Base-by-base conservation (phyloP, 768 basidiomycete genomes). In the Pisolithus orientalis region DNA sequence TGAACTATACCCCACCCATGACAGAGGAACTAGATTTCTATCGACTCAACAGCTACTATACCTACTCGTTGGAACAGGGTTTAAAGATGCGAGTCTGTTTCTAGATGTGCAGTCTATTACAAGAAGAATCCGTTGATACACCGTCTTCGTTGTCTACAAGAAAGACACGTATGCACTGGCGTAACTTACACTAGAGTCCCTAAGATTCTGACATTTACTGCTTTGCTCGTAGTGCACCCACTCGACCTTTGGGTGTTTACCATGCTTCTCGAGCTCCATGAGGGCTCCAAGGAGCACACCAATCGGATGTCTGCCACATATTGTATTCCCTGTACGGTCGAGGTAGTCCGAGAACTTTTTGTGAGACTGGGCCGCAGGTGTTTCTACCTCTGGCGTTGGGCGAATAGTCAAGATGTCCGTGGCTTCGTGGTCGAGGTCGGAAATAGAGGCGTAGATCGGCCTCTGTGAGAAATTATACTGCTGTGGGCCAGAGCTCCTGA, bases 201-300 rank as follows among this genome's bases (percentile, higher is more conserved):
- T 70, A 50, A 87, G 62, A 16, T 70, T 80, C 57, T 73, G 57
- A 62, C 90, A 93, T 51, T 78, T 74, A 62, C 83, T 88, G 64
- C 94, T 98, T 70, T 98, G 95, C 65, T 90, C 93, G 67, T 99
- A 99, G 58, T 85, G 75, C 24, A 96, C 90, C 83, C 92, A 99
- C 57, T 82, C 81, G 48, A 93, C 66, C 24, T 68, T 73, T 57
- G 56, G 47, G 27, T 54, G 59, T 53, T 52, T 62, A 44, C 65
- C 51, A 29, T 70, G 67, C 46, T 71, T 69, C 65, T 83, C 80
- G 53, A 94, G 64, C 4, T 68, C 69, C 5, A 80, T 60, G 46
- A 97, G 66, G 6, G 91, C 85, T 0, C 90, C 90, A 14, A 98
- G 74, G 2, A 99, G 73, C 5, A 98, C 90, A 0, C 93, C 91